Evolutionary conservation across 768 basidiomycete genomes (phyloP), one percentile per base, ranked within the genome.

Genomic region (Mycena vulgaris): DNA sequence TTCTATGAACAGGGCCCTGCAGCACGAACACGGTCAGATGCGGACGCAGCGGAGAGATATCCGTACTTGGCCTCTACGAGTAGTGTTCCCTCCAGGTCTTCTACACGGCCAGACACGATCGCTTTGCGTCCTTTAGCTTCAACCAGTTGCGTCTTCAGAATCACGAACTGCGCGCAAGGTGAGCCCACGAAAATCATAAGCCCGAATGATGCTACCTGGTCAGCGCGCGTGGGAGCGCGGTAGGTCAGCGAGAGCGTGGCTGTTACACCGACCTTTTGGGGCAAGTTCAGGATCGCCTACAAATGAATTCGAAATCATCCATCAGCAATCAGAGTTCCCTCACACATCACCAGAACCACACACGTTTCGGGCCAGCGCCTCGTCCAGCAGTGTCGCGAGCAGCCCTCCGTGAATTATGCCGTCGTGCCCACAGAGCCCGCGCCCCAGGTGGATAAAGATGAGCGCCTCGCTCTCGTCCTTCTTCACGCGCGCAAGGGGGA

Each of bases 321-420:
- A n/a, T n/a, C n/a, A n/a, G n/a, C n/a, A n/a, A n/a, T n/a, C n/a
- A n/a, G n/a, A n/a, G n/a, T n/a, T n/a, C n/a, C n/a, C n/a, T n/a
- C n/a, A n/a, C n/a, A 47, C n/a, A 13, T 19, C 6, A 75, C 79
- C 63, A 11, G 30, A 27, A 37, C 0, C 11, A 82, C 91, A 69
- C 75, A 97, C 97, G 74, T 89, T 93, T 68, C 97, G 83, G 64
- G 92, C 92, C 49, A 98, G 77, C 17, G 86, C 52, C 52, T 55
- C 52, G 23, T 55, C 52, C 27, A 55, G 52, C 30, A 55, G 52
- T n/a, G 52, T 55, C 33, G 52, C 52, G 31, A 55, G 52, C 52
- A 55, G 30, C 33, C 52, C 52, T 17, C 52, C 52, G 19, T 55
- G 52, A 3, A 55, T 19, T 30, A 55, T 55, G 13, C 52, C 52